Evolutionary conservation across 1,284 basidiomycete genomes (phyloP).

Genomic region (Earliella scabrosa): DNA sequence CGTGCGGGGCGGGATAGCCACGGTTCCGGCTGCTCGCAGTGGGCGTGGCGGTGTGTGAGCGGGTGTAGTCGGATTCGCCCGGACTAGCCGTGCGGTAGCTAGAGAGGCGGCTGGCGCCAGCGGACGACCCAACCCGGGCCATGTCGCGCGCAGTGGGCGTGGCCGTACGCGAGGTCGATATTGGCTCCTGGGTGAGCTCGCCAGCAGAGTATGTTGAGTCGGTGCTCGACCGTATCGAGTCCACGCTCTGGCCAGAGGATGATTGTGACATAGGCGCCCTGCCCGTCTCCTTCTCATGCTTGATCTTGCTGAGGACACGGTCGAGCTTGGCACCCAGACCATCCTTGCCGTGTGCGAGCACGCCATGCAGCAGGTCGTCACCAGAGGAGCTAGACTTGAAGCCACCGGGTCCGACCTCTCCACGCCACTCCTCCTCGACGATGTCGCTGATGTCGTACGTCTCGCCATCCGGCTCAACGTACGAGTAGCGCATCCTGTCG

Average conservation of each 20-base stretch:
- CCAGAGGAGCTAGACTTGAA: conserved; percentile 39
- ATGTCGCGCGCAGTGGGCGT: conserved; percentile 32
- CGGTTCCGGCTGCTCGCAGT: conserved; percentile 22
- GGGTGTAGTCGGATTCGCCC: conserved; percentile 28
- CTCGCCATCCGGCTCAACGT: conserved; percentile 85
- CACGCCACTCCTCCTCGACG: conserved; percentile 84
- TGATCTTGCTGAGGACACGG: conserved; percentile 78
- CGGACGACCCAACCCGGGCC: conserved; percentile 20
- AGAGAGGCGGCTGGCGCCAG: conserved; percentile 33
- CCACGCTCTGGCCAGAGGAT: conserved; percentile 26
- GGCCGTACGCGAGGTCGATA: conserved; percentile 27
- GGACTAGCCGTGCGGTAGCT: conserved; percentile 36
- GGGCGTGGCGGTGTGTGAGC: conserved; percentile 31
- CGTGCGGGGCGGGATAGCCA: conserved; percentile 31
- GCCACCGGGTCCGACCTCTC: conserved; percentile 36
- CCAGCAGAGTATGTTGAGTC: conserved; percentile 65
- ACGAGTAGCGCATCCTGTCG: conserved; percentile 88
- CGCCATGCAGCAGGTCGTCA: conserved; percentile 68
- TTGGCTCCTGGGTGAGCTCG: conserved; percentile 31
- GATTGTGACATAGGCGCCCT: conserved; percentile 26
- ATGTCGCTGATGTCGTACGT: conserved; percentile 92
- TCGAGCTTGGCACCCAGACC: conserved; percentile 76
- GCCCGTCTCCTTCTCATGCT: conserved; percentile 46
- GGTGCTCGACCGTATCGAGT: conserved; percentile 45
- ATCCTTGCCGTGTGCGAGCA: conserved; percentile 58